Base-by-base conservation (phyloP, 2,329 filamentous ascomycete genomes). In the Pseudogymnoascus sp. region DNA sequence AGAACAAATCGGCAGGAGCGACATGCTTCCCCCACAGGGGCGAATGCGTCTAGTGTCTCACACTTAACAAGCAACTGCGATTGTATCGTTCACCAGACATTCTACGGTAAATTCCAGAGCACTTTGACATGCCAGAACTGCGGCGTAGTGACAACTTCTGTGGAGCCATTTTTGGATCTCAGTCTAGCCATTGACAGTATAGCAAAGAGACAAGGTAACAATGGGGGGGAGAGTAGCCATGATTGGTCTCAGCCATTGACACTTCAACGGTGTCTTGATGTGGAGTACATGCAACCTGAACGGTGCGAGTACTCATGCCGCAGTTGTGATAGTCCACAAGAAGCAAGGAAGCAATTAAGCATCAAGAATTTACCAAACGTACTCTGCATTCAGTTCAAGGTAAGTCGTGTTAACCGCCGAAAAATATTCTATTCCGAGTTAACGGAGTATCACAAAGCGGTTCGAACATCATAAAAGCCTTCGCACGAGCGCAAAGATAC, bases 21-120 rank as follows among this genome's bases (percentile, higher is more conserved):
- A 83, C 59, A 61, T 40, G 15, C 33, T 42, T 61, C 59, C 15
- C 59, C 59, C 19, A 61, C 33, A 26, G 67, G 83, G 85, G 71
- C 83, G 85, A 71, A 83, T 19, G 63, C 64, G 17, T 57, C 65
- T 28, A 26, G 40, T 17, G 66, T 62, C 23, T 44, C 61, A 28
- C 38, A 62, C 38, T 33, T 62, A 21, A 65, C 40, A n/a, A 40
- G 15, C 23, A 47, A 57, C 68, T 97, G 95, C 79, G 85, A 87
- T 65, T 99, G 93, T 76, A 90, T 97, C 70, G 89, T 97, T 69
- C 95, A 97, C 74, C 90, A 93, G 72, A 93, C 91, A 0, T 97
- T 97, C 72, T 96, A 93, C 74, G 95, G 95, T 65, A 93, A 96
- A 73, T 85, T 96, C 65, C 90, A 91, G 70, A 95, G 88, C 72